Evolutionary conservation across 352 stramenopile species (phyloP), one percentile per base, ranked within the genome.

Genomic region (Phytophthora parvispora): DNA sequence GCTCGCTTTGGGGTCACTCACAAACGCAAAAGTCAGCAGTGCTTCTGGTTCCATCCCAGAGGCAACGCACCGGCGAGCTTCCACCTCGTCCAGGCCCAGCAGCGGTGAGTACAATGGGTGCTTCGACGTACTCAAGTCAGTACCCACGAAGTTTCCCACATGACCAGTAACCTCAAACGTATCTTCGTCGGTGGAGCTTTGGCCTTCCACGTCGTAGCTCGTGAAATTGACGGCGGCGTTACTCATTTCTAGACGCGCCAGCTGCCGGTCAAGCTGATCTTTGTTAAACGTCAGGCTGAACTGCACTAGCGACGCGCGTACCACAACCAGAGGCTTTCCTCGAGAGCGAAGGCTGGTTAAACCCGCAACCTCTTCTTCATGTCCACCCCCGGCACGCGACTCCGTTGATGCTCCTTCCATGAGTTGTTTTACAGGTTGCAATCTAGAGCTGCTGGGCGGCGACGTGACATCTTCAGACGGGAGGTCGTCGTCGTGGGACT

Each of bases 231-330:
- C 32, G 6, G 71, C 75, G 1, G 84, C 74, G 59, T 93, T 74
- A 29, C 79, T 84, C 53, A 94, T 80, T 7, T 86, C 73, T 3
- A 95, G 49, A 27, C 80, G 75, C 28, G 92, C 79, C 4, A 96
- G 68, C 43, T 90, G 86, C 22, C 89, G 87, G 43, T 91, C 68
- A 2, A 86, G 45, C 48, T 92, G 72, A 28, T 96, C 87, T 66
- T 96, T 96, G 64, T 96, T 96, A 55, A 96, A 91, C 15, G 89
- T 91, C 36, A 96, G 70, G 52, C 81, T 90, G 45, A 96, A 82
- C 45, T 94, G 75, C 6, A 93, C 84, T 5, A 96, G 58, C 15
- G 89, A 93, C 9, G 85, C 83, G 24, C 81, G 74, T 40, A 92
- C 49, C 18, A 89, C 31, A 5, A 87, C 53, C 18, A 68, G 31